Evolutionary conservation across 2,329 filamentous ascomycete species (phyloP).

Genomic region (Colletotrichum gloeosporioides): DNA sequence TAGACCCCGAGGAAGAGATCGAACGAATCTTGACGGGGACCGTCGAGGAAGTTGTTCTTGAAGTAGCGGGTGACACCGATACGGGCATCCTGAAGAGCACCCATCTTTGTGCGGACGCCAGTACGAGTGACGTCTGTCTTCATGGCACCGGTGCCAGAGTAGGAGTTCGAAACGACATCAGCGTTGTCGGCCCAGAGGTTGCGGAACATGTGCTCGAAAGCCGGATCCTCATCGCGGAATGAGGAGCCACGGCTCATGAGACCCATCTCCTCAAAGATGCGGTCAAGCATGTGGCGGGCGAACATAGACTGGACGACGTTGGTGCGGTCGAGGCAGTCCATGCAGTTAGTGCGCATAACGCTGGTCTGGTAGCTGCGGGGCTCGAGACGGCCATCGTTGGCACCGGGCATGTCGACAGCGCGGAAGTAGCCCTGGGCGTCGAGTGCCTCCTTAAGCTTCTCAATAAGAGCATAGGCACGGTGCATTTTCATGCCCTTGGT

Average conservation of each 20-base stretch:
- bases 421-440: conserved; percentile 89
- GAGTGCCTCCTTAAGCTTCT: conserved; percentile 79
- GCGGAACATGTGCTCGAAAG: conserved; percentile 90
- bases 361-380: conserved; percentile 82
- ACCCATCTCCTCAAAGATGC: conserved; percentile 86
- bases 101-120: conserved; percentile 83
- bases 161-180: conserved; percentile 89
- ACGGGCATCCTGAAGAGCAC: conserved; percentile 83
- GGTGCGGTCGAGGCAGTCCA: conserved; percentile 98
- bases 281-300: conserved; percentile 84
- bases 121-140: conserved; percentile 99
- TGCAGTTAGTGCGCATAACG: conserved; percentile 96
- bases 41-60: conserved; percentile 93
- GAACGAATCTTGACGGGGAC: conserved; percentile 92
- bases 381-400: conserved; percentile 74
- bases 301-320: conserved; percentile 99
- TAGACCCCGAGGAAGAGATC: conserved; percentile 93
- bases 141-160: conserved; percentile 94
- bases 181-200: conserved; percentile 99
- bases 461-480: conserved; percentile 84
- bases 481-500: conserved; percentile 96
- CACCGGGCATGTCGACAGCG: conserved; percentile 82
- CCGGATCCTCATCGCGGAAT: conserved; percentile 76
- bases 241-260: conserved; percentile 77
- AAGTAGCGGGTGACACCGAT: conserved; percentile 91